Evolutionary conservation across 768 basidiomycete species (phyloP).

Genomic region (Suillus brevipes): DNA sequence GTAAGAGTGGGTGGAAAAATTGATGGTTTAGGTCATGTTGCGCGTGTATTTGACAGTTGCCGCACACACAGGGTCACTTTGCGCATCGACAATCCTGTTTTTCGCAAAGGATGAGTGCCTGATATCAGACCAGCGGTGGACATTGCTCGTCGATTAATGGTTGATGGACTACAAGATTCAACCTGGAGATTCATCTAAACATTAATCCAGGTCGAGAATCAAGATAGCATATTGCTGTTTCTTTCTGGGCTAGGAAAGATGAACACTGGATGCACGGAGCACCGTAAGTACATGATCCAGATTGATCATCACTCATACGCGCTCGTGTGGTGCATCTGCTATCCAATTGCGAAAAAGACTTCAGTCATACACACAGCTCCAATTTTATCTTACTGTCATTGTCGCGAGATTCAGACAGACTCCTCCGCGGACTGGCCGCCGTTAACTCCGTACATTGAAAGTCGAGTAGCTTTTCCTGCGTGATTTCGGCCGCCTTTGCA

Average conservation of each 20-base stretch:
- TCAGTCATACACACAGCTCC: not conserved
- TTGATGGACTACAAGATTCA: too few relatives aligned
- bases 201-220: too few relatives aligned
- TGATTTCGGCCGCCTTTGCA: not conserved
- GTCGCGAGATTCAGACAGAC: not conserved
- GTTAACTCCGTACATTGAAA: not conserved
- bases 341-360: not conserved
- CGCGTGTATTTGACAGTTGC: not conserved
- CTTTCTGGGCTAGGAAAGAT: not conserved
- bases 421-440: not conserved
- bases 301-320: not conserved
- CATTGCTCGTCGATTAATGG: too few relatives aligned
- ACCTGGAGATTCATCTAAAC: too few relatives aligned
- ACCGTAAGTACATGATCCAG: not conserved
- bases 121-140: too few relatives aligned
- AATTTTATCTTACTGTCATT: not conserved
- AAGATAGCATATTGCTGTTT: too few relatives aligned
- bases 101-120: too few relatives aligned
- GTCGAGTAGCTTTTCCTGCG: not conserved
- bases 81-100: too few relatives aligned
- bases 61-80: too few relatives aligned
- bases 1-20: not conserved
- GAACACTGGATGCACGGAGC: not conserved
- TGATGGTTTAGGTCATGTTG: not conserved
- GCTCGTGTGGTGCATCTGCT: not conserved